These are phyloP conservation scores for Orbilia ellipsospora DNA, from an alignment of 2,329 filamentous ascomycete genomes.

Conservation along the genomic window DNA sequence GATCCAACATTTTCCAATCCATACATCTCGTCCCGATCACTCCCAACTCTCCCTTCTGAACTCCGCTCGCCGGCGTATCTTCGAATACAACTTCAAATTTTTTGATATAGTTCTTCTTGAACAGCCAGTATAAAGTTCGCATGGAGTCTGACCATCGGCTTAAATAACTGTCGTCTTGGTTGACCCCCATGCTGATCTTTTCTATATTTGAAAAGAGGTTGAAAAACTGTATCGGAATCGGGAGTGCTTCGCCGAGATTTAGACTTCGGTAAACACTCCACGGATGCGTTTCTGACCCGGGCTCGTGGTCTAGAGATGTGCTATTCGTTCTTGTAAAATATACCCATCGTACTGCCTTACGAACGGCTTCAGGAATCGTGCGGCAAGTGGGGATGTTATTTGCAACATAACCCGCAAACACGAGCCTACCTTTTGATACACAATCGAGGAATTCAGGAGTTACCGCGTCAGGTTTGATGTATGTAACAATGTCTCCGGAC, in stretches of 20 bases:
- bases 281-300: neutral
- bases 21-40: neutral
- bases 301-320: neutral
- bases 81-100: neutral
- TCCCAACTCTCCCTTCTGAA: neutral
- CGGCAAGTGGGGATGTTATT: conserved; percentile 8
- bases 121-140: neutral
- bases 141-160: neutral
- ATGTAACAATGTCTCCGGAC: neutral
- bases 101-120: neutral
- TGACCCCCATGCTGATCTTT: conserved; percentile 20
- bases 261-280: neutral
- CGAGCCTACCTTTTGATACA: conserved; percentile 8
- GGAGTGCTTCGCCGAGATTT: neutral
- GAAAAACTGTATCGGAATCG: conserved; percentile 14
- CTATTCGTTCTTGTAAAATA: conserved; percentile 27
- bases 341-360: neutral
- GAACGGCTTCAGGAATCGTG: neutral
- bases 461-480: conserved; percentile 9
- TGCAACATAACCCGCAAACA: conserved; percentile 21
- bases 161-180: neutral
- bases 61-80: neutral
- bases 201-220: conserved; percentile 1
- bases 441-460: conserved; percentile 29
- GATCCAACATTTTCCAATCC: neutral